Conservation (phyloP, 176 grass and related monocot genomes). For the Luzula sylvatica region DNA sequence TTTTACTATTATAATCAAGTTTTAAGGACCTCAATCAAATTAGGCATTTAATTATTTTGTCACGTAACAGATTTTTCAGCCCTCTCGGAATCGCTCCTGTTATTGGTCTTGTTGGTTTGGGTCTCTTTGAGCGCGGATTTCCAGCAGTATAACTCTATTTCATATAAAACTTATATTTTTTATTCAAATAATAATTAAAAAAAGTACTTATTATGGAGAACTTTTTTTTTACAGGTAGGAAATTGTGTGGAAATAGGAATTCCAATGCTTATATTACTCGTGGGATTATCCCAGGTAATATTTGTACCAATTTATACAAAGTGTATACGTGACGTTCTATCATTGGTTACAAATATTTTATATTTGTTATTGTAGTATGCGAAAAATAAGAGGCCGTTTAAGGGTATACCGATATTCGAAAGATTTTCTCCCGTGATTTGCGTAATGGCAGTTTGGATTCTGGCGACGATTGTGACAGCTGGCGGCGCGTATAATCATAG, state of each 20-base stretch:
- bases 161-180: constrained; percentile 1
- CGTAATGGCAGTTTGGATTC: constrained; percentile 36
- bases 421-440: constrained; percentile 40
- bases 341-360: too few species aligned
- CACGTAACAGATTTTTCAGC: constrained; percentile 45
- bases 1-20: not conserved
- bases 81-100: constrained; percentile 40
- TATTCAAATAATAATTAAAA: not conserved
- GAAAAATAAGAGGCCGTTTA: constrained; percentile 45
- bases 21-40: too few species aligned
- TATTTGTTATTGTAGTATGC: constrained; percentile 32
- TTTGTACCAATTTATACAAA: not conserved
- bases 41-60: not conserved
- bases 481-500: constrained; percentile 41
- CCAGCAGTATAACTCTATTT: constrained; percentile 29
- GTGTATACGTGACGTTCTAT: not conserved
- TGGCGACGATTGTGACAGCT: constrained; percentile 37
- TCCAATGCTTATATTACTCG: constrained; percentile 41
- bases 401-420: constrained; percentile 38
- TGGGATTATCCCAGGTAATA: constrained; percentile 40
- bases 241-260: constrained; percentile 47
- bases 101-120: constrained; percentile 44
- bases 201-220: constrained; percentile 1
- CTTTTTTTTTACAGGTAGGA: constrained; percentile 31
- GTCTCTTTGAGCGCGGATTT: constrained; percentile 49